Conservation (phyloP, 106 monocot species). For the Iris macrosiphon region DNA sequence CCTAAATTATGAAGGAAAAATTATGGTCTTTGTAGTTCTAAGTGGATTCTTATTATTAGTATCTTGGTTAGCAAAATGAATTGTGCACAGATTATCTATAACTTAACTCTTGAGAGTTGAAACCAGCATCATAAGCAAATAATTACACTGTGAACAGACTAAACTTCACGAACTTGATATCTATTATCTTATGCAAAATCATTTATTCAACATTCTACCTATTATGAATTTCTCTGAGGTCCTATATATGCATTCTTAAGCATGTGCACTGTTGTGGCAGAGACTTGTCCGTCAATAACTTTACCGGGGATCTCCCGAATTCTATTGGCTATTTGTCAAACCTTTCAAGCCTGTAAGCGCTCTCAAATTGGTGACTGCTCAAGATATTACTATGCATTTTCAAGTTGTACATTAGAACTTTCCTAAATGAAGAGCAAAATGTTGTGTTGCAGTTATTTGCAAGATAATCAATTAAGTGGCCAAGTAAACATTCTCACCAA, state of each 20-base stretch:
- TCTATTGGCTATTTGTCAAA: slow-evolving; percentile 67
- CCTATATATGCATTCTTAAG: neutral
- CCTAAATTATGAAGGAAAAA: too few species aligned
- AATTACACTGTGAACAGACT: too few species aligned
- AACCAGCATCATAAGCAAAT: too few species aligned
- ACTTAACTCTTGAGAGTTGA: too few species aligned
- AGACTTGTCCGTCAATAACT: slow-evolving; percentile 85
- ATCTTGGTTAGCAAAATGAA: too few species aligned
- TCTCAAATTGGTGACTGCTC: slow-evolving; percentile 13
- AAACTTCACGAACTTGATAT: too few species aligned
- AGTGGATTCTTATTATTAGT: too few species aligned
- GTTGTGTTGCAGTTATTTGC: slow-evolving; percentile 51
- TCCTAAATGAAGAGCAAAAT: neutral
- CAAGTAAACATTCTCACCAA: slow-evolving; percentile 60
- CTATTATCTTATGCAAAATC: too few species aligned
- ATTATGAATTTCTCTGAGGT: neutral
- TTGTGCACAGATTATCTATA: too few species aligned
- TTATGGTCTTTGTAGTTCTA: too few species aligned
- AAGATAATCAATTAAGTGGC: slow-evolving; percentile 86
- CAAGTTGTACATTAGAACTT: neutral
- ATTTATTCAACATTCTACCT: too few species aligned
- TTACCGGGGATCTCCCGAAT: slow-evolving; percentile 65
- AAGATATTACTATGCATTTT: neutral
- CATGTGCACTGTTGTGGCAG: slow-evolving; percentile 27
- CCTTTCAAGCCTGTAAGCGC: slow-evolving; percentile 66